A percentile compares a stretch with the other conserved stretches of the same genome.
Evolutionary conservation across 805 yeast genomes (phyloP).

Genomic region (Hyphopichia homilentoma): DNA sequence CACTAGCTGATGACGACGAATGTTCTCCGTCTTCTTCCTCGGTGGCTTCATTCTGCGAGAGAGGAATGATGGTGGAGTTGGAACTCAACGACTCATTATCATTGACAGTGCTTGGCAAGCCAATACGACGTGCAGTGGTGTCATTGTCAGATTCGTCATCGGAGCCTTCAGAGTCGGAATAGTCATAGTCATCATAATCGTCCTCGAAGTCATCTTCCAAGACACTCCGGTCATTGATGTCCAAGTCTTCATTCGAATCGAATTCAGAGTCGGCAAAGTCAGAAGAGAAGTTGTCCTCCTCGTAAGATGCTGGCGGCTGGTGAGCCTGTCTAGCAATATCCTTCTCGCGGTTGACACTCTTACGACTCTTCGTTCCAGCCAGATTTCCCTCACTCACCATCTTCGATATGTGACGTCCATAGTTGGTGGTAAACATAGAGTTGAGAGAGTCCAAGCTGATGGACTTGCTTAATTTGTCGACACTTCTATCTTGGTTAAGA

Average conservation of each 20-base stretch:
- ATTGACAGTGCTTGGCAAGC: too few species aligned
- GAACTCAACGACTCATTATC: too few species aligned
- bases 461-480: conserved; percentile 22
- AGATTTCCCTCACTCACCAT: conserved; percentile 30
- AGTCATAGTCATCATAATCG: conserved; percentile 31
- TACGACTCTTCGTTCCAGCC: conserved; percentile 2
- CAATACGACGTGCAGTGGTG: conserved; percentile 10
- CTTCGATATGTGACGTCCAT: conserved; percentile 38
- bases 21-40: conserved; percentile 5
- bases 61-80: conserved; percentile 4
- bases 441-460: conserved; percentile 37
- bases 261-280: conserved; percentile 24
- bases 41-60: neutral
- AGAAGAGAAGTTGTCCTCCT: conserved; percentile 11
- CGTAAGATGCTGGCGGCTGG: too few species aligned
- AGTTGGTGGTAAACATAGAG: conserved; percentile 34
- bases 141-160: conserved; percentile 8
- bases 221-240: conserved; percentile 22
- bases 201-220: conserved; percentile 28
- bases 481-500: conserved; percentile 1
- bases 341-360: conserved; percentile 6
- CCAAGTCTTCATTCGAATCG: conserved; percentile 21
- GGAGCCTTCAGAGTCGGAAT: conserved; percentile 14
- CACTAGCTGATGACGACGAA: conserved; percentile 6
- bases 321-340: conserved; percentile 7